Evolutionary conservation across 2,329 filamentous ascomycete genomes (phyloP).

Genomic region (Coleophoma cylindrospora): DNA sequence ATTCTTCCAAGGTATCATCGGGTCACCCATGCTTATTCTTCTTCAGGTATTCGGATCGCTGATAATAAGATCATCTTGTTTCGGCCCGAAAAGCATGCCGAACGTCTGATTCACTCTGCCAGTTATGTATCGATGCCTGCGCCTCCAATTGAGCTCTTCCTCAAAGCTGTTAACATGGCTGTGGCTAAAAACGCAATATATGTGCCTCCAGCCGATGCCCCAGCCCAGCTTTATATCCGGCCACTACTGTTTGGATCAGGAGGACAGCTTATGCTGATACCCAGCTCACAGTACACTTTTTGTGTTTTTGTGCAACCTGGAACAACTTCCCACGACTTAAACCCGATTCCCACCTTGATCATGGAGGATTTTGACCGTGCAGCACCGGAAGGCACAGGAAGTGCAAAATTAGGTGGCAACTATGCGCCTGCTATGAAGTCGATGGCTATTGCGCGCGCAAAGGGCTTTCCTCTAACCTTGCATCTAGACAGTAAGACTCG

Average conservation of each 20-base stretch:
- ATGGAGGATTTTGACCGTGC: conserved; percentile 87
- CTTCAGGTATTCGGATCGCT: conserved; percentile 46
- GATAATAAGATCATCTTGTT: conserved; percentile 58
- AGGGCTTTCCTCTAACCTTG: conserved; percentile 83
- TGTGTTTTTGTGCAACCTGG: conserved; percentile 83
- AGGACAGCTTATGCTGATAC: conserved; percentile 73
- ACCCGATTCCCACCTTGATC: conserved; percentile 76
- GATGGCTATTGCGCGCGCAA: conserved; percentile 69
- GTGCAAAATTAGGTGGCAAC: conserved; percentile 90
- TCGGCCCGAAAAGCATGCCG: conserved; percentile 57
- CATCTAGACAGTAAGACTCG: conserved; percentile 80
- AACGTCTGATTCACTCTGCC: conserved; percentile 57
- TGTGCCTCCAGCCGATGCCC: conserved; percentile 80
- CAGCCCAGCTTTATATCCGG: conserved; percentile 84
- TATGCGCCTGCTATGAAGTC: conserved; percentile 88
- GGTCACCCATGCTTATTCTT: background rate
- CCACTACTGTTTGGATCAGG: conserved; percentile 80
- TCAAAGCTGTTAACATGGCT: conserved; percentile 53
- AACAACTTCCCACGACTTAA: conserved; percentile 85
- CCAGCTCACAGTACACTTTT: conserved; percentile 86
- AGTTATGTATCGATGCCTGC: conserved; percentile 58
- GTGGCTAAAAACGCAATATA: conserved; percentile 82
- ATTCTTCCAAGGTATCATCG: background rate
- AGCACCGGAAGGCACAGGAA: conserved; percentile 82
- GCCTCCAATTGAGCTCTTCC: conserved; percentile 53